phyloP scores from a whole-genome alignment of 352 stramenopile genomes.

The Ochromonadaceae sp. region DNA sequence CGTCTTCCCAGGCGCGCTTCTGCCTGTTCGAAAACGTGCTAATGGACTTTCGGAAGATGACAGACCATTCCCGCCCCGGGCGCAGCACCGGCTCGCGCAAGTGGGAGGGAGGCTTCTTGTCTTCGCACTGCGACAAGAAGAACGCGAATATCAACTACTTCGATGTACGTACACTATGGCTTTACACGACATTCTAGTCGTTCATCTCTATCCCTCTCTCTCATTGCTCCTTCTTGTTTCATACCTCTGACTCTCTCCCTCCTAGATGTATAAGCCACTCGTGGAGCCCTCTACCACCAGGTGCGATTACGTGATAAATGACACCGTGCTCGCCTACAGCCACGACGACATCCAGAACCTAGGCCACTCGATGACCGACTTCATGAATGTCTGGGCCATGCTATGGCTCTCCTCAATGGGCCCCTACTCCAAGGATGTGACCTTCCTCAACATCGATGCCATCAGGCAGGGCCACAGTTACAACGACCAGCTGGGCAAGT shows the following conservation, averaged over 20 bases:
- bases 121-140: background rate
- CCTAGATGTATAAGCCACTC: background rate
- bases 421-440: background rate
- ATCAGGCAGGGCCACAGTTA: background rate
- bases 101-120: background rate
- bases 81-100: background rate
- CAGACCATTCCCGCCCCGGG: background rate
- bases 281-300: background rate
- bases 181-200: too few species aligned
- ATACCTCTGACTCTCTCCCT: too few species aligned
- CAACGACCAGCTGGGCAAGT: background rate
- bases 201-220: too few species aligned
- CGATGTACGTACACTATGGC: too few species aligned
- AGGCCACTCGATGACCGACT: background rate
- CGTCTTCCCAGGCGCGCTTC: background rate
- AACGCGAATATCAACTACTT: conserved; percentile 7
- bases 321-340: background rate
- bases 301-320: conserved; percentile 7
- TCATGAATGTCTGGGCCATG: conserved; percentile 6
- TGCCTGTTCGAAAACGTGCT: conserved; percentile 13
- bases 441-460: background rate
- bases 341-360: conserved; percentile 10
- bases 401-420: background rate
- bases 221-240: too few species aligned
- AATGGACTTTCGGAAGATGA: conserved; percentile 6